A percentile compares a stretch with the other conserved stretches of the same genome.
Conservation (phyloP, 768 basidiomycete genomes). For the Leccinum barrowsii region DNA sequence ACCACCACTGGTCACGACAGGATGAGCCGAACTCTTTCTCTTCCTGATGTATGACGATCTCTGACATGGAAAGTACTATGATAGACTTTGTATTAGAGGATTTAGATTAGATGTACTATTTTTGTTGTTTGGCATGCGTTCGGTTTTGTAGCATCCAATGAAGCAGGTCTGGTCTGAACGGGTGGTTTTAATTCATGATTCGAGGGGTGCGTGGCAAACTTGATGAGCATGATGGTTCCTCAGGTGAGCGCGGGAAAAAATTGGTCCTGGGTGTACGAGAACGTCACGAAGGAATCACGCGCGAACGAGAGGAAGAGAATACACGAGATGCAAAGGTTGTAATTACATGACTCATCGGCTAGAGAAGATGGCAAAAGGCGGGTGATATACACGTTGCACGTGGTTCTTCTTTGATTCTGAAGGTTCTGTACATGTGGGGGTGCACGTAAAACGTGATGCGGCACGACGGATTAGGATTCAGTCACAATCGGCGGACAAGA, state of each 20-base stretch:
- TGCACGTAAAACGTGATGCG: background rate
- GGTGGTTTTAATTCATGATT: background rate
- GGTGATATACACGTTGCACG: constrained; percentile 20
- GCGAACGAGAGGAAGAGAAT: constrained; percentile 9
- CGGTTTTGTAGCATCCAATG: background rate
- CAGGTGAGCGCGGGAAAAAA: background rate
- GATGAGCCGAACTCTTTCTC: constrained; percentile 25
- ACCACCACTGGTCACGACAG: constrained; percentile 14
- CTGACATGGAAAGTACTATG: background rate
- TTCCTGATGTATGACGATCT: background rate
- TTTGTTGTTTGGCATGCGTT: background rate
- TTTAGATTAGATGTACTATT: background rate
- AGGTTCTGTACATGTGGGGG: background rate
- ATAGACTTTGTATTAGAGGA: background rate
- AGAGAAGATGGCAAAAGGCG: constrained; percentile 11
- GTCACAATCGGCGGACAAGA: background rate
- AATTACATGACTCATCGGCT: constrained; percentile 25
- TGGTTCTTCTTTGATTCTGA: constrained; percentile 8
- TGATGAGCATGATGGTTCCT: background rate
- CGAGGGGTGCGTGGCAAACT: background rate
- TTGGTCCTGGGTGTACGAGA: background rate
- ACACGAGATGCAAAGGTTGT: constrained; percentile 18
- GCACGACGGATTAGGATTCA: background rate
- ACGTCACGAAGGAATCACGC: background rate
- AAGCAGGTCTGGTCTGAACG: background rate